phyloP scores from a whole-genome alignment of 2,329 filamentous ascomycete genomes.

The Chaetomiaceae sp. region DNA sequence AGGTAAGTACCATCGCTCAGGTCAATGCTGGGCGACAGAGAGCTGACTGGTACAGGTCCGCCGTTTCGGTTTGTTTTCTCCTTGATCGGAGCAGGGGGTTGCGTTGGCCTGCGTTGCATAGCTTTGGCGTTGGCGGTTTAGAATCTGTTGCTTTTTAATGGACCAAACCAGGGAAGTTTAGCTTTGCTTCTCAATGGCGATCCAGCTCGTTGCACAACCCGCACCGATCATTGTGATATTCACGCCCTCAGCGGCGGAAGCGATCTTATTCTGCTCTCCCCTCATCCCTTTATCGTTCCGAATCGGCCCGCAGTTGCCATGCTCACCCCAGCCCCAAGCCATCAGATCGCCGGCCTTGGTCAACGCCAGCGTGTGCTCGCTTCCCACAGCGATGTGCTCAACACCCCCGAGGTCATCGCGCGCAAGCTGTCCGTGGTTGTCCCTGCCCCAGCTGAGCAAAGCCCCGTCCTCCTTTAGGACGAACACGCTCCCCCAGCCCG shows the following conservation, averaged over 20 bases:
- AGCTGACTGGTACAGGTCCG: constrained; percentile 31
- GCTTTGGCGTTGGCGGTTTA: background rate
- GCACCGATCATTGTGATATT: constrained; percentile 63
- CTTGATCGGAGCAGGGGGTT: constrained; percentile 10
- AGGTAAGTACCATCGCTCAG: constrained; percentile 46
- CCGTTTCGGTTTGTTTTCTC: constrained; percentile 33
- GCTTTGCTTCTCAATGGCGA: constrained; percentile 44
- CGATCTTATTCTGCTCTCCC: constrained; percentile 64
- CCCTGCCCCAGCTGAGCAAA: constrained; percentile 72
- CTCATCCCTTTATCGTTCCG: constrained; percentile 63
- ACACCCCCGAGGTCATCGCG: constrained; percentile 57
- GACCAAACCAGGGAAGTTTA: constrained; percentile 1
- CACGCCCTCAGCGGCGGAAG: constrained; percentile 48
- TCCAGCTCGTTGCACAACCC: constrained; percentile 89
- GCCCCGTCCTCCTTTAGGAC: constrained; percentile 58
- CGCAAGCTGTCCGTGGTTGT: constrained; percentile 79
- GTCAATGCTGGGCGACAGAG: background rate
- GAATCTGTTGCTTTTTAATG: background rate
- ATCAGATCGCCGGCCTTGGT: constrained; percentile 63
- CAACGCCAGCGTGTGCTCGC: constrained; percentile 80
- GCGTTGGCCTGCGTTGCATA: background rate
- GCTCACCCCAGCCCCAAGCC: constrained; percentile 95
- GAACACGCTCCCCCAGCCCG: constrained; percentile 80
- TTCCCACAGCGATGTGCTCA: constrained; percentile 69
- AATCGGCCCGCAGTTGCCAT: constrained; percentile 84